Evolutionary conservation across 805 yeast species (phyloP).

Genomic region (Nakazawaea ishiwadae): DNA sequence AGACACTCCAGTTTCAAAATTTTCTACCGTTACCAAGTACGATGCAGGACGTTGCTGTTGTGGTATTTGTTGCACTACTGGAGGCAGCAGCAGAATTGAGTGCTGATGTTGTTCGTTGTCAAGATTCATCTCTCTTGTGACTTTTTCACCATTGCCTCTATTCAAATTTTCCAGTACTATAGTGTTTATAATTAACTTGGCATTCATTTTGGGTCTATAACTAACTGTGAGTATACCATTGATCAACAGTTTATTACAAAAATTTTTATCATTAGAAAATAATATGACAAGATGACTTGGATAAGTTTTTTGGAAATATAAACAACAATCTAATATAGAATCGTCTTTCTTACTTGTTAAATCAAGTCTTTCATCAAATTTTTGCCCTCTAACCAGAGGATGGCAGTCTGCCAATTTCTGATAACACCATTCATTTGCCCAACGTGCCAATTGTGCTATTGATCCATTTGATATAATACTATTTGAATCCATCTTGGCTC

Average conservation of each 20-base stretch:
- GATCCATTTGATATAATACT: conserved; percentile 25
- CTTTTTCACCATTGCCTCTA: conserved; percentile 4
- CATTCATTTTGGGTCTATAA: conserved; percentile 39
- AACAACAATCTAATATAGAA: conserved; percentile 79
- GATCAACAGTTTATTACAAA: conserved; percentile 72
- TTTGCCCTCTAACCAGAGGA: conserved; percentile 61
- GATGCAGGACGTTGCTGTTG: not conserved
- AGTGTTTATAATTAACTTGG: conserved; percentile 35
- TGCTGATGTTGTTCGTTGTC: not conserved
- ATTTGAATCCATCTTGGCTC: conserved; percentile 4
- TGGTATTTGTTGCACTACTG: not conserved
- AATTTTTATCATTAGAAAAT: conserved; percentile 78
- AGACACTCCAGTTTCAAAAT: conserved; percentile 16
- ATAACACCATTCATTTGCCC: conserved; percentile 79
- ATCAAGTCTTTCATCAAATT: conserved; percentile 47
- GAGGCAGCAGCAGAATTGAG: no score
- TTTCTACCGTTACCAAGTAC: conserved; percentile 11
- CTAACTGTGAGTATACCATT: conserved; percentile 64
- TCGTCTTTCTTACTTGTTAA: conserved; percentile 57
- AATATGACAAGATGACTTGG: conserved; percentile 44
- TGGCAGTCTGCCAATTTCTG: conserved; percentile 46
- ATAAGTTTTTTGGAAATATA: conserved; percentile 46
- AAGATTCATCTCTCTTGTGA: no score
- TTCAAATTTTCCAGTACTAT: conserved; percentile 28
- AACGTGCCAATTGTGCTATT: conserved; percentile 56